These are phyloP conservation scores for Firmiana major DNA, from an alignment of 345 rosid genomes.

Conservation along the genomic window DNA sequence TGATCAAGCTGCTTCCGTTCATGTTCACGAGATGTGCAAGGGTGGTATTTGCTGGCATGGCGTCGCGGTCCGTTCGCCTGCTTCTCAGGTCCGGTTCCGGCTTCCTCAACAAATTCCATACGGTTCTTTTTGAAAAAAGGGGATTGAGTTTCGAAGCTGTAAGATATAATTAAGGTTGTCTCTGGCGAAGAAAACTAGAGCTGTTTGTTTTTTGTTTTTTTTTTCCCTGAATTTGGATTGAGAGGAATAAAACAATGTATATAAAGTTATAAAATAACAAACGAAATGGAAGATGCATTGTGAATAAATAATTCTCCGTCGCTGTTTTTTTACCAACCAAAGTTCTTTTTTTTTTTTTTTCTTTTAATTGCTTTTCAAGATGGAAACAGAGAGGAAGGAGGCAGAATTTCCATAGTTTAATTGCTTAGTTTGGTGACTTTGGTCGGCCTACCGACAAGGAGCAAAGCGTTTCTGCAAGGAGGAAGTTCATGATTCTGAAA, in stretches of 20 bases:
- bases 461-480: not conserved
- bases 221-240: not conserved
- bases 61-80: conserved; percentile 87
- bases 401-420: not conserved
- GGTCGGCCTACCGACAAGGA: not conserved
- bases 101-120: conserved; percentile 57
- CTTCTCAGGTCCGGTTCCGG: conserved; percentile 87
- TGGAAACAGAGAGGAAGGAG: not conserved
- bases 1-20: conserved; percentile 35
- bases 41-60: conserved; percentile 99
- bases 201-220: not conserved
- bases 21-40: conserved; percentile 64
- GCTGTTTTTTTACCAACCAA: not conserved
- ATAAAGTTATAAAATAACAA: not conserved
- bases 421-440: not conserved
- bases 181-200: not conserved
- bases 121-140: conserved; percentile 9
- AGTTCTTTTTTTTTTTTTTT: not conserved
- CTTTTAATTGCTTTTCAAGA: not conserved
- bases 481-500: not conserved
- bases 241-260: not conserved
- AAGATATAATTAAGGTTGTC: not conserved
- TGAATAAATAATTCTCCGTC: not conserved
- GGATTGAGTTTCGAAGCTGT: not conserved
- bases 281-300: not conserved